phyloP scores from a whole-genome alignment of 495 filamentous ascomycete genomes.

The Tuber umbilicatum region DNA sequence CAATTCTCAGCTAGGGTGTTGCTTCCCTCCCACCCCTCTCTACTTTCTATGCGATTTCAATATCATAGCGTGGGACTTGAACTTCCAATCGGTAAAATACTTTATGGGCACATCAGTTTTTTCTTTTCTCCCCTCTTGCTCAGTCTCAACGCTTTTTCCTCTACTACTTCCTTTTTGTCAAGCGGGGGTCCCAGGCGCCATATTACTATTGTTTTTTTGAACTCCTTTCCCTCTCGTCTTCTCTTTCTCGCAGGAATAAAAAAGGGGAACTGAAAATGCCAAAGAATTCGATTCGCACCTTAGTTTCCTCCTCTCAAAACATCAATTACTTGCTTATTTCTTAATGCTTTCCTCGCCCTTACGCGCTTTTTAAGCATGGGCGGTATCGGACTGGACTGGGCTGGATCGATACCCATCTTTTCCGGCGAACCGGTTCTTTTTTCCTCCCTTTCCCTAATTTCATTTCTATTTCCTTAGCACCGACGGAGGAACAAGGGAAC shows the following conservation, averaged over 20 bases:
- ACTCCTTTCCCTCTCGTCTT: neutral
- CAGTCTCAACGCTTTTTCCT: neutral
- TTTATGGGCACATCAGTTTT: neutral
- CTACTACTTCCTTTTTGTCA: neutral
- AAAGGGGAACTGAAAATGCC: neutral
- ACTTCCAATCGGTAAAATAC: neutral
- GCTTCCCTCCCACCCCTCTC: neutral
- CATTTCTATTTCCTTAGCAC: neutral
- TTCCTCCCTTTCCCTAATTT: neutral
- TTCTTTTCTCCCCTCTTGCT: neutral
- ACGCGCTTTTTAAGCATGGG: conserved; percentile 1
- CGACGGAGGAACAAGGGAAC: neutral
- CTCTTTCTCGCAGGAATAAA: neutral
- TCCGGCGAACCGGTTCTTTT: neutral
- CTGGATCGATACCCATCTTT: neutral
- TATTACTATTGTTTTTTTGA: neutral
- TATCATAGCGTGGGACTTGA: conserved; percentile 3
- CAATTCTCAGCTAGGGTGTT: neutral
- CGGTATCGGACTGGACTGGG: neutral
- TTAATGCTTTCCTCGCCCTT: neutral
- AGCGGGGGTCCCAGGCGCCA: neutral
- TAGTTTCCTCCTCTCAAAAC: neutral
- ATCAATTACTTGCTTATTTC: conserved; percentile 3
- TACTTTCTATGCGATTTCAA: neutral
- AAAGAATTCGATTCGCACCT: neutral